Base-by-base conservation (phyloP, 805 yeast species). In the Deakozyma indianensis region DNA sequence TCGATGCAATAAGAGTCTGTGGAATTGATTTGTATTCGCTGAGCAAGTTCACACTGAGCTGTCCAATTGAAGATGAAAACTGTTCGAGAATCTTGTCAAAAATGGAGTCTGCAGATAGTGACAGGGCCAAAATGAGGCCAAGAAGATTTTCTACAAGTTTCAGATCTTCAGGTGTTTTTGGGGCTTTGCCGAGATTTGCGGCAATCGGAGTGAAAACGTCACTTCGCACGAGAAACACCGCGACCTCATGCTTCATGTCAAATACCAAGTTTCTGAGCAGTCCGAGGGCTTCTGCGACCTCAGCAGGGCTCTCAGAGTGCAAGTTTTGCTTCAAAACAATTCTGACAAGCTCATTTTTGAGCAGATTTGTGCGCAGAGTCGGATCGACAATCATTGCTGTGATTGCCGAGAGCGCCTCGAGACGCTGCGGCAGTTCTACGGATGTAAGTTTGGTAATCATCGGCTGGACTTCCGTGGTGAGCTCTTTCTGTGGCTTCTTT, bases 241-340 rank as follows among this genome's bases (percentile, higher is more conserved):
- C 77, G 29, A 85, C 73, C 51, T 85, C 94, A 53, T 84, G 80
- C 20, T 96, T 96, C 62, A 87, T 95, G 56, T 85, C 95, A 45
- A 85, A 69, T 2, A 82, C 80, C 46, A 90, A 57, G 57, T 83
- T 86, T 58, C 95, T 73, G 50, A 92, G 64, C 22, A 90, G 66
- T 1, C 95, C 96, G 53, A 77, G 80, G 1, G 90, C 70, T 54
- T 83, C 94, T 20, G 83, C 82, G 18, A 83, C 80, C 41, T 85
- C 75, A 52, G 86, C 95, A 46, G 78, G 79, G 51, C 80, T 71
- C 20, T 70, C 57, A 57, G 85, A 95, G 41, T 73, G 74, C 21
- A 88, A 61, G 24, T 79, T 68, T 48, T 78, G 77, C 21, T 78
- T 78, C 62, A 86, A 52, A 1, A 87, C 57, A 1, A 74, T 69